Conservation (phyloP, 192 early-diverging fungal genomes). For the Oehlia diaphana region DNA sequence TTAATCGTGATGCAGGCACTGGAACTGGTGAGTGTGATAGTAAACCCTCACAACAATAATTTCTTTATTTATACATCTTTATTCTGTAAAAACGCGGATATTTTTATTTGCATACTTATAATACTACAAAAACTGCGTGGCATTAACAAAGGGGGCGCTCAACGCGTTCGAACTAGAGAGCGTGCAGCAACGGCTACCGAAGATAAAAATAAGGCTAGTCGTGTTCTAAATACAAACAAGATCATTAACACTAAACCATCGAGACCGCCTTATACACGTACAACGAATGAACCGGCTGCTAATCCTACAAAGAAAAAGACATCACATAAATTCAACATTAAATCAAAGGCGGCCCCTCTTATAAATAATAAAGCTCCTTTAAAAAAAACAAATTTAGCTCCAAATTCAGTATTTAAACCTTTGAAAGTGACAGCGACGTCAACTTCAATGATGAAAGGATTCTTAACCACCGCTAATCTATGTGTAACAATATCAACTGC, state of each 20-base stretch:
- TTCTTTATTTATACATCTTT: background rate
- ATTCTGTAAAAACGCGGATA: background rate
- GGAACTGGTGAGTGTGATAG: slow-evolving; percentile 3
- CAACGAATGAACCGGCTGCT: background rate
- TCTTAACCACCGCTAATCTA: slow-evolving; percentile 1
- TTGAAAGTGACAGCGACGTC: slow-evolving; percentile 4
- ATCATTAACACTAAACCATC: background rate
- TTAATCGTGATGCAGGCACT: slow-evolving; percentile 2
- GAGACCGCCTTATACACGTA: background rate
- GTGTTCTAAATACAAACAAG: slow-evolving; percentile 14
- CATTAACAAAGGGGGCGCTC: slow-evolving; percentile 12
- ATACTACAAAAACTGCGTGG: background rate
- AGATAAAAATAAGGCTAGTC: slow-evolving; percentile 23
- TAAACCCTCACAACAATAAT: background rate
- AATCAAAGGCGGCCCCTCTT: background rate
- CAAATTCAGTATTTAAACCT: slow-evolving; percentile 3
- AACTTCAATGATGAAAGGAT: background rate
- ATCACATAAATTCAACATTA: background rate
- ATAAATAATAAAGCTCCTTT: background rate
- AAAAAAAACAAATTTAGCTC: background rate
- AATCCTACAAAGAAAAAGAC: background rate
- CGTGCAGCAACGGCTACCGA: background rate
- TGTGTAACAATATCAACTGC: background rate
- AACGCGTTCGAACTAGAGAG: slow-evolving; percentile 17
- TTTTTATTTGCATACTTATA: background rate